Conservation (phyloP, 2,329 filamentous ascomycete species). For the Tolypocladium amazonense region DNA sequence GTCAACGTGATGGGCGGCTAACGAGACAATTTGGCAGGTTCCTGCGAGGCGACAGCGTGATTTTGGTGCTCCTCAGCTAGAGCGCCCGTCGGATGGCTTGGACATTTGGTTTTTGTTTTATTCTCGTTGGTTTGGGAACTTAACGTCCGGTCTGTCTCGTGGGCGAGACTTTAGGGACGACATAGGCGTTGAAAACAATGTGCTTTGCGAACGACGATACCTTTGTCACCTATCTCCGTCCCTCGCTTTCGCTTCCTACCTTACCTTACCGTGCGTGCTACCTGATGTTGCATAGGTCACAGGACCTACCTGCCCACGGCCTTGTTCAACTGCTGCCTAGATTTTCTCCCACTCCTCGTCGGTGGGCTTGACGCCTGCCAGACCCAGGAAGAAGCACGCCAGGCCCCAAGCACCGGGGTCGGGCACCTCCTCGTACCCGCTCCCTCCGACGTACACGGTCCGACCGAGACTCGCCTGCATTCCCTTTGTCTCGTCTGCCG, state of each 20-base stretch:
- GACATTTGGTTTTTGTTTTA: conserved; percentile 1
- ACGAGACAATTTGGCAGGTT: conserved; percentile 45
- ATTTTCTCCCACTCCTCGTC: not conserved
- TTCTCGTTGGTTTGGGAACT: conserved; percentile 9
- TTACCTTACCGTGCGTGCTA: not conserved
- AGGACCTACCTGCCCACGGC: not conserved
- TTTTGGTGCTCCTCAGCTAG: conserved; percentile 72
- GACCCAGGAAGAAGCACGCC: conserved; percentile 68
- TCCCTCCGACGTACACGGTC: conserved; percentile 33
- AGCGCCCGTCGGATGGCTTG: not conserved
- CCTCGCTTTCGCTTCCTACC: not conserved
- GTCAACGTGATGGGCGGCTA: not conserved
- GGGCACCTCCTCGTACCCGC: conserved; percentile 35
- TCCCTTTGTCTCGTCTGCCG: conserved; percentile 74
- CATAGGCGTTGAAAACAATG: conserved; percentile 27
- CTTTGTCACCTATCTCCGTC: conserved; percentile 6
- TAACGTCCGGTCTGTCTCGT: conserved; percentile 11
- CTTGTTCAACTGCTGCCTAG: not conserved
- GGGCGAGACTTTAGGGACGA: conserved; percentile 20
- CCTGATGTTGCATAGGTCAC: not conserved
- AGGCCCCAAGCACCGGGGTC: conserved; percentile 64
- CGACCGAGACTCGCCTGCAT: conserved; percentile 82
- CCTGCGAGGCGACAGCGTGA: conserved; percentile 76
- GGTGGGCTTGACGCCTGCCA: conserved; percentile 39
- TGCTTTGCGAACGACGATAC: conserved; percentile 1